Evolutionary conservation across 768 basidiomycete genomes (phyloP), one percentile per base, ranked within the genome.

Genomic region (Nidularia pulvinata): DNA sequence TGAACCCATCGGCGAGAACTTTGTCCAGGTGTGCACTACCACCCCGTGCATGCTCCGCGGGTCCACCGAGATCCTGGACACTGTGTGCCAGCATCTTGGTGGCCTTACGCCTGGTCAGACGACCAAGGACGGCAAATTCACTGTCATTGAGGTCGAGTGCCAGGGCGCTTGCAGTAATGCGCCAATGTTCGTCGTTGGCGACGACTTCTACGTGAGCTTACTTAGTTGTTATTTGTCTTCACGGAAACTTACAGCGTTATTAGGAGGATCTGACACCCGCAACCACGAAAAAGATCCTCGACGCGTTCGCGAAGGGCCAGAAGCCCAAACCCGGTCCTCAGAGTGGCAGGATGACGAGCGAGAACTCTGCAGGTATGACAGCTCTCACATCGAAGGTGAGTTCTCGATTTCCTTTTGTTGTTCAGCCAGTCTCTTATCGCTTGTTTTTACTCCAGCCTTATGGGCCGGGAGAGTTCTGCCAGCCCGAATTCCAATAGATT

Each of bases 151-250:
- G 72, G 97, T 98, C 32, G 97, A 99, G 74, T 99, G 97, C 71
- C 88, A 98, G 64, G 97, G 97, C 53, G 96, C 97, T 51, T 99
- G 97, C 76, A 93, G 90, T 62, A 99, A 98, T 73, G 97, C 94
- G 30, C 93, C 92, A 45, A 98, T 98, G 97, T 78, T 99, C 71
- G 94, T 88, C 55, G 81, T 99, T 62, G 89, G 89, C 30, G 97
- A 99, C 65, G 94, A 98, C 69, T 99, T 95, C 76, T 99, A 97
- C 69, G 94, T 93, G 11, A 16, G 25, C 9, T 51, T 4, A n/a
- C n/a, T 33, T 25, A 11, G 9, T 16, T 11, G 32, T 33, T 53
- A 35, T 43, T 34, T 49, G 1, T 32, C 9, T 6, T 44, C 32
- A 34, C 37, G 7, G 16, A 25, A 56, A 48, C 64, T 65, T 34